A percentile compares a stretch with the other conserved stretches of the same genome.
phyloP scores from a whole-genome alignment of 352 stramenopile species.

The Phytopythium mirpurense region DNA sequence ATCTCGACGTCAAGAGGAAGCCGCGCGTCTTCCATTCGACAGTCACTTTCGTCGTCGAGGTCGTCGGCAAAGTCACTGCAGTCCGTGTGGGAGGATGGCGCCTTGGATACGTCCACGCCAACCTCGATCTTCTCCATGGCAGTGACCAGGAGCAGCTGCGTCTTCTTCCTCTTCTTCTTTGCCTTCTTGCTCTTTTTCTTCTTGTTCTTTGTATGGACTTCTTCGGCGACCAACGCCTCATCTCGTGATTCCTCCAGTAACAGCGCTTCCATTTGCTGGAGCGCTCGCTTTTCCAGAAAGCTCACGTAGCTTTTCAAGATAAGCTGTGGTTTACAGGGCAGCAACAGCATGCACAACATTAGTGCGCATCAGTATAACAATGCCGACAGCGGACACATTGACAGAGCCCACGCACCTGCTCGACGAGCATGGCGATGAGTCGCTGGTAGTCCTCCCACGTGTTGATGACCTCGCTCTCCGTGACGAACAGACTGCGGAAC shows the following conservation, averaged over 20 bases:
- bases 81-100: neutral
- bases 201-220: constrained; percentile 26
- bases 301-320: constrained; percentile 72
- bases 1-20: neutral
- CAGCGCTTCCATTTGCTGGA: constrained; percentile 71
- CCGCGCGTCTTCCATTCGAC: neutral
- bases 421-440: constrained; percentile 81
- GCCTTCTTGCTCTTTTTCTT: constrained; percentile 37
- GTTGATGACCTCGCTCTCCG: constrained; percentile 74
- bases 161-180: constrained; percentile 15
- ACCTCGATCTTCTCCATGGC: neutral
- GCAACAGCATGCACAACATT: neutral
- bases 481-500: constrained; percentile 69
- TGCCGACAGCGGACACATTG: neutral
- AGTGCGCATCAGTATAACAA: no score
- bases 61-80: constrained; percentile 6
- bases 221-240: constrained; percentile 5
- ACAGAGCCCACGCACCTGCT: constrained; percentile 34
- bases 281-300: constrained; percentile 59
- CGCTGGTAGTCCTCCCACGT: constrained; percentile 79
- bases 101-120: neutral
- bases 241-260: constrained; percentile 52
- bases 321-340: constrained; percentile 25
- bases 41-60: constrained; percentile 3
- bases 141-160: neutral